Base-by-base conservation (phyloP, 371 early-diverging fungal genomes). In the Apophysomyces variabilis region DNA sequence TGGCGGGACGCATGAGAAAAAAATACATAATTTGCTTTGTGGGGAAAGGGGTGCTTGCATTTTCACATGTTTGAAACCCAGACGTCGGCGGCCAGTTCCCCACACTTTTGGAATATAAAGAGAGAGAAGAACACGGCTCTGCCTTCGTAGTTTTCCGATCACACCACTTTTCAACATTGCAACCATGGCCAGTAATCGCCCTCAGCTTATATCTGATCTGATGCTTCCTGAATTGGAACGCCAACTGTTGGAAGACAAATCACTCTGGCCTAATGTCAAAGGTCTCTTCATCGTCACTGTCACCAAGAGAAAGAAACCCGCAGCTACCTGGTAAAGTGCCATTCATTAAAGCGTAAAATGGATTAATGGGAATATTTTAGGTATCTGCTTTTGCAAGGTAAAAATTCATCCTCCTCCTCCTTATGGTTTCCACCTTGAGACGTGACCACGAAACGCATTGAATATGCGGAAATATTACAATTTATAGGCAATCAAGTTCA, bases 151-250 rank as follows among this genome's bases (percentile, higher is more conserved):
- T 50, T 14, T 21, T 26, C 26, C 26, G 8, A 50, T 50, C 54
- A 16, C 54, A 21, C 8, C 21, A 50, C 21, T 50, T 21, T 47
- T 9, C 54, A 50, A 26, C 32, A 26, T 26, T 50, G 16, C 21
- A 50, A n/a, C 3, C 54, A 50, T 50, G 54, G 54, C 54, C 21
- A 26, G 21, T 26, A 41, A 41, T 41, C 54, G 11, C 11, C 54
- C 54, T 7, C 54, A 50, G 32, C 68, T 72, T 21, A 62, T 64
- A 6, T 65, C 76, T 18, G 69, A 71, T 32, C 60, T 79, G 21
- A 58, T 82, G 9, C 46, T 82, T 16, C 83, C 83, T 37, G 83
- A 82, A 61, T 67, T 82, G n/a, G 72, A 79, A 36, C 77, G 80
- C 8, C 83, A 82, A 61, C 62, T 82, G 13, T 43, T 45, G 11